Evolutionary conservation across 2,329 filamentous ascomycete species (phyloP), one percentile per base, ranked within the genome.

Genomic region (Aspergillus fischeri): DNA sequence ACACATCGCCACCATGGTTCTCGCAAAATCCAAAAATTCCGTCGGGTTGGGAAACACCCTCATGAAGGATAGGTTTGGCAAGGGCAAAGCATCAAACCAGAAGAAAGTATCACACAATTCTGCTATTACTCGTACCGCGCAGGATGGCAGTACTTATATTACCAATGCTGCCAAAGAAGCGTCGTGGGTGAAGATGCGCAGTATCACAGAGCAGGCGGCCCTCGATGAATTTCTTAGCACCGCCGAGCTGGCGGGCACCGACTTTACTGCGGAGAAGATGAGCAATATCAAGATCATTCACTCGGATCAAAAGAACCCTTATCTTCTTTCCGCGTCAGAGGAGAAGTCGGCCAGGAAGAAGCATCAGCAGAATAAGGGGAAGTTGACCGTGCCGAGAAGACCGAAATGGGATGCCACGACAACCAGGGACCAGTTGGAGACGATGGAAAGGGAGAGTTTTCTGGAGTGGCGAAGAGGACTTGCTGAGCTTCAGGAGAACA

Each of bases 271-370:
- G 28, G 92, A 97, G 80, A 97, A 97, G 83, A 90, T 96, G 85
- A 97, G 93, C 78, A 97, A 95, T 71, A 90, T 97, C 77, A 97
- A 97, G 80, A 97, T 99, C 72, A 97, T 99, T 66, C 94, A 99
- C 74, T 88, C 88, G 64, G 92, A 97, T 74, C 92, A 97, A 78
- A 91, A 89, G 78, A 99, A 99, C 74, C 94, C 94, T 0, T 99
- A 93, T 67, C 80, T 99, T 4, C 81, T 99, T 20, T 93, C 91
- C 0, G 86, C 89, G 0, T 83, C 86, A 27, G 93, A 99, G 73
- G 92, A 99, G 80, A 82, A 87, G 65, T 85, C 83, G 9, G 82
- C 90, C 21, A 77, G 91, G 52, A 86, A 85, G 67, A 97, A 95
- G 77, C 93, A 97, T 67, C 87, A 86, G 69, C 83, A 87, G 70